These are phyloP conservation scores for Alisma plantagoaquatica DNA, from an alignment of 106 monocot species.

Conservation along the genomic window DNA sequence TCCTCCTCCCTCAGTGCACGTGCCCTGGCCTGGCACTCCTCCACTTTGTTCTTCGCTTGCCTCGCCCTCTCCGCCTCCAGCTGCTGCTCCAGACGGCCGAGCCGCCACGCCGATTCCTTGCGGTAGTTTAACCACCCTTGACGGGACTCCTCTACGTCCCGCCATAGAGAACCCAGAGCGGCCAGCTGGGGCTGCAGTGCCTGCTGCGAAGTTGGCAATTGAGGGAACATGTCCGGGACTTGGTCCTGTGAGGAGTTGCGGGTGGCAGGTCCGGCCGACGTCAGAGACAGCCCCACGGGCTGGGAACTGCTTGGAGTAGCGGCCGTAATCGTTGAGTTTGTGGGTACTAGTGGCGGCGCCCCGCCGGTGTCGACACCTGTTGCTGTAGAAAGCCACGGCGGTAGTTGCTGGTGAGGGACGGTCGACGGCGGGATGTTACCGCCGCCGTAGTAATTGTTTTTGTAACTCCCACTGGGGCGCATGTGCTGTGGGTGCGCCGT, in stretches of 20 bases:
- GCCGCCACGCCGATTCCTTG: conserved; percentile 27
- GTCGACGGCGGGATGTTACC: no score
- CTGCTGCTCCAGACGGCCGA: conserved; percentile 24
- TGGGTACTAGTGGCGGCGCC: no score
- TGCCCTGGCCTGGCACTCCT: conserved; percentile 17
- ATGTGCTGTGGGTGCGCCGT: no score
- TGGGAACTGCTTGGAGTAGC: conserved; percentile 3
- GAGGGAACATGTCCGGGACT: neutral
- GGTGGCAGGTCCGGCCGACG: conserved; percentile 4
- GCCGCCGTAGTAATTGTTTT: no score
- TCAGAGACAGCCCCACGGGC: conserved; percentile 12
- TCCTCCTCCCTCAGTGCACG: conserved; percentile 16
- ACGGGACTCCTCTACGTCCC: conserved; percentile 22
- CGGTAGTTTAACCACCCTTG: conserved; percentile 22
- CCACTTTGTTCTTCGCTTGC: conserved; percentile 13
- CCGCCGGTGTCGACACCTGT: no score
- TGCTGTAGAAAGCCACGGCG: no score
- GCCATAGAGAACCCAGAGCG: conserved; percentile 13
- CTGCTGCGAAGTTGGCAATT: neutral
- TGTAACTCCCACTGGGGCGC: no score
- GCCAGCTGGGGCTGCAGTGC: conserved; percentile 8
- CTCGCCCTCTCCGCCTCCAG: conserved; percentile 22
- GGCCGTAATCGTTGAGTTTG: no score
- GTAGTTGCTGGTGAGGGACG: no score
- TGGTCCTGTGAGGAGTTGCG: neutral